Evolutionary conservation across 2,329 filamentous ascomycete species (phyloP).

Genomic region (Phyllosticta paracitricarpa): DNA sequence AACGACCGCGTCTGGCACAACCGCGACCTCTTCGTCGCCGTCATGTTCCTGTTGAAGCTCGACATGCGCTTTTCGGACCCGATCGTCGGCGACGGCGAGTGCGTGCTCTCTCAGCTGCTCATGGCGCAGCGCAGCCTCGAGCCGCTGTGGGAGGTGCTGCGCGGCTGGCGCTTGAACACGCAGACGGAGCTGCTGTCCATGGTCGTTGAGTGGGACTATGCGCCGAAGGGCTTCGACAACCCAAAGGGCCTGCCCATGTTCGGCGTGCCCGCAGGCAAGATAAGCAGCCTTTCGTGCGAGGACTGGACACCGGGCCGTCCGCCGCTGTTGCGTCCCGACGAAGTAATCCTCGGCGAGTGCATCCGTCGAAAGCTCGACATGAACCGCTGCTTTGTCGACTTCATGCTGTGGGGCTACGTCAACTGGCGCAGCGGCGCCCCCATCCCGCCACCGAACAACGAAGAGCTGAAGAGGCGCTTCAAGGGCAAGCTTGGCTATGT

Average conservation of each 20-base stretch:
- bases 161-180: constrained; percentile 42
- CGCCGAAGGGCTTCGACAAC: background rate
- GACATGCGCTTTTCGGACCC: constrained; percentile 60
- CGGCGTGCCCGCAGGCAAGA: background rate
- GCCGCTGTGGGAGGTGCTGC: constrained; percentile 51
- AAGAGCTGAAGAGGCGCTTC: background rate
- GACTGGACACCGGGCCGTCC: background rate
- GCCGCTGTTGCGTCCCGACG: constrained; percentile 11
- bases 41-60: constrained; percentile 62
- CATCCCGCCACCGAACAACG: background rate
- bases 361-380: constrained; percentile 5
- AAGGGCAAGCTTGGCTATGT: background rate
- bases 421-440: background rate
- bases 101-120: constrained; percentile 16
- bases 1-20: constrained; percentile 47
- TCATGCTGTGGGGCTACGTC: constrained; percentile 7
- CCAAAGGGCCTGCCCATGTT: background rate
- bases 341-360: constrained; percentile 10
- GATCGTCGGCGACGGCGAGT: constrained; percentile 41
- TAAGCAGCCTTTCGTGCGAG: constrained; percentile 2
- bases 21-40: constrained; percentile 49
- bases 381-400: constrained; percentile 6
- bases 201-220: constrained; percentile 49
- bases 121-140: constrained; percentile 49
- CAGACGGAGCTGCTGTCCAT: constrained; percentile 45